Conservation (phyloP, 441 rosid species). For the Geranium incanum region DNA sequence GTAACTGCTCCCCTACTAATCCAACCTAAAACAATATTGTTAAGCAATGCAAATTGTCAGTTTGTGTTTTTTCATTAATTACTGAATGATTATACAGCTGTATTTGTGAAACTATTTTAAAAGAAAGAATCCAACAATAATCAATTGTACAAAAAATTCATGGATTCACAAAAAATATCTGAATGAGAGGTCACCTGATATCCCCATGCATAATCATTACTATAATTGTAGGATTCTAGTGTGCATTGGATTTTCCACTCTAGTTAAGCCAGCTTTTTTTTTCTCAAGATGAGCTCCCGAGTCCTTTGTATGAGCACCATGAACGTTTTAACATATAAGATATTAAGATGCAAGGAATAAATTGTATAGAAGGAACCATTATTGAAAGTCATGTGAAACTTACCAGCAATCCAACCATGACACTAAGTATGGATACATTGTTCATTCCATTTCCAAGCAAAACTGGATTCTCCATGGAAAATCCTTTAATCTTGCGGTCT, state of each 20-base stretch:
- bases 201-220: constrained; percentile 39
- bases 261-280: constrained; percentile 34
- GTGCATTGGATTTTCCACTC: constrained; percentile 37
- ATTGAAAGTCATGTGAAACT: not conserved
- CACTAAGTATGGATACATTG: constrained; percentile 53
- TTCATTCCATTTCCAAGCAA: constrained; percentile 33
- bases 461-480: constrained; percentile 36
- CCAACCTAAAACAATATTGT: constrained; percentile 34
- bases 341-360: not conserved
- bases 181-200: constrained; percentile 35
- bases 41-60: no score
- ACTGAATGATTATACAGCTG: no score
- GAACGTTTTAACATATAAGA: not conserved
- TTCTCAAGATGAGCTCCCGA: constrained; percentile 58
- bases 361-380: not conserved
- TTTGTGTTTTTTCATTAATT: no score
- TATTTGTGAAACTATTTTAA: no score
- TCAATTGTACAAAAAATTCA: not conserved
- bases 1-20: constrained; percentile 43
- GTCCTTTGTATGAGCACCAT: constrained; percentile 31
- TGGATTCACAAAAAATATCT: not conserved
- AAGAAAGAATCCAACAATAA: no score
- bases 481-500: constrained; percentile 41
- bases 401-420: constrained; percentile 70
- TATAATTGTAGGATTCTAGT: constrained; percentile 31